Evolutionary conservation across 1,284 basidiomycete genomes (phyloP).

Genomic region (Ustilago curta): DNA sequence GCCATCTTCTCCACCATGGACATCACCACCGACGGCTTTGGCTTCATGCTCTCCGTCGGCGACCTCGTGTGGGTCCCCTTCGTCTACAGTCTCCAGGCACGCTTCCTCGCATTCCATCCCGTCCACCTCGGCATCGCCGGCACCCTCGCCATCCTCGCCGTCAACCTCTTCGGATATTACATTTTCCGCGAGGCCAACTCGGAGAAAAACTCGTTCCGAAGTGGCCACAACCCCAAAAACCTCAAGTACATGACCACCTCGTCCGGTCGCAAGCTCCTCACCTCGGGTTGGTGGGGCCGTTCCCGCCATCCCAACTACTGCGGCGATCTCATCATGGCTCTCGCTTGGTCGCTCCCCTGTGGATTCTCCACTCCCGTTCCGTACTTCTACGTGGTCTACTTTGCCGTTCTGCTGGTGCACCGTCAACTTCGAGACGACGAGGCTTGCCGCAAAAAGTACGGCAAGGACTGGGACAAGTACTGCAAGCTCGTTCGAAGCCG

Average conservation of each 20-base stretch:
- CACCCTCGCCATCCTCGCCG: constrained; percentile 76
- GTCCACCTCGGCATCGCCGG: constrained; percentile 80
- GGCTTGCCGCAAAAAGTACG: constrained; percentile 80
- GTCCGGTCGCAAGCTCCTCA: constrained; percentile 88
- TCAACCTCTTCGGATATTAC: constrained; percentile 85
- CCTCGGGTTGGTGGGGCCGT: constrained; percentile 96
- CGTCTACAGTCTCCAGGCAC: constrained; percentile 90
- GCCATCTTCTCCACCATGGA: constrained; percentile 96
- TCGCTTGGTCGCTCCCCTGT: constrained; percentile 93
- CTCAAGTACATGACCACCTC: constrained; percentile 85
- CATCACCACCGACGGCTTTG: constrained; percentile 96
- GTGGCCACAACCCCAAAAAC: constrained; percentile 93
- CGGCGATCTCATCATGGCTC: constrained; percentile 88
- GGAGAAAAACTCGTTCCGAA: constrained; percentile 96
- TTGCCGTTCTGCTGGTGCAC: constrained; percentile 89
- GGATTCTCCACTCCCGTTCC: constrained; percentile 91
- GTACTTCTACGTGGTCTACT: constrained; percentile 92
- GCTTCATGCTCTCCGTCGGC: constrained; percentile 96
- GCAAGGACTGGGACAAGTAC: constrained; percentile 76
- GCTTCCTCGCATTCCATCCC: constrained; percentile 89
- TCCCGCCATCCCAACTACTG: constrained; percentile 83
- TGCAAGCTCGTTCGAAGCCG: constrained; percentile 47
- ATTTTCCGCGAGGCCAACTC: constrained; percentile 90
- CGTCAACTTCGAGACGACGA: constrained; percentile 92
- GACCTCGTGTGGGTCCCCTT: constrained; percentile 96